phyloP scores from a whole-genome alignment of 2,329 filamentous ascomycete genomes.

The Tolypocladium tundrense region DNA sequence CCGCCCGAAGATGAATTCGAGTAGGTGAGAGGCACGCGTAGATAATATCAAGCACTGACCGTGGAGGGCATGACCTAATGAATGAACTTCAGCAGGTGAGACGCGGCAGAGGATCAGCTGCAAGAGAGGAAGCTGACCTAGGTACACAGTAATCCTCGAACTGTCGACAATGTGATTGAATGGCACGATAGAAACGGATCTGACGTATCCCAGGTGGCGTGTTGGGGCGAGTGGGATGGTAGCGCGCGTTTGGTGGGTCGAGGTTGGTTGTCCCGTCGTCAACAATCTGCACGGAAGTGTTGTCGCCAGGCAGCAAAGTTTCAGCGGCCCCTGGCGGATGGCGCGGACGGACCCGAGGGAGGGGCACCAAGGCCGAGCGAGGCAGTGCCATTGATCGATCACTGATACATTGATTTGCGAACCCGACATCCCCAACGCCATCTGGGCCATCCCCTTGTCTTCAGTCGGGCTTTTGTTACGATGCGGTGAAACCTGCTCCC shows the following conservation, averaged over 20 bases:
- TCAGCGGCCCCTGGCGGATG: neutral
- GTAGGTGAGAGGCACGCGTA: neutral
- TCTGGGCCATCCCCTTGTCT: neutral
- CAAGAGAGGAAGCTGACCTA: neutral
- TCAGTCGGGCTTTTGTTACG: neutral
- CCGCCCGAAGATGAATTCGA: neutral
- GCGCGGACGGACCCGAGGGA: neutral
- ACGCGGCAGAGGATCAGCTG: no score
- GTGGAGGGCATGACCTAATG: neutral
- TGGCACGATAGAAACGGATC: neutral
- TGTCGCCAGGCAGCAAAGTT: neutral
- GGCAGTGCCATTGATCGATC: neutral
- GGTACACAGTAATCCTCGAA: neutral
- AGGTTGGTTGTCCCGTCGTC: neutral
- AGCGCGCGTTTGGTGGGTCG: neutral
- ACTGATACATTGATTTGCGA: neutral
- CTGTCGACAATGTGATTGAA: neutral
- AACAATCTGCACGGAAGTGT: neutral
- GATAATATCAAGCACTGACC: neutral
- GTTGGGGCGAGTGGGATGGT: neutral
- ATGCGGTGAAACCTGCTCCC: neutral
- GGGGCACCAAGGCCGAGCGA: no score
- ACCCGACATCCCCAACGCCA: neutral
- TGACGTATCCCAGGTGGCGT: neutral
- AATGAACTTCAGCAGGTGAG: no score